Conservation (phyloP, 192 early-diverging fungal genomes). For the Allomyces macrogynus region DNA sequence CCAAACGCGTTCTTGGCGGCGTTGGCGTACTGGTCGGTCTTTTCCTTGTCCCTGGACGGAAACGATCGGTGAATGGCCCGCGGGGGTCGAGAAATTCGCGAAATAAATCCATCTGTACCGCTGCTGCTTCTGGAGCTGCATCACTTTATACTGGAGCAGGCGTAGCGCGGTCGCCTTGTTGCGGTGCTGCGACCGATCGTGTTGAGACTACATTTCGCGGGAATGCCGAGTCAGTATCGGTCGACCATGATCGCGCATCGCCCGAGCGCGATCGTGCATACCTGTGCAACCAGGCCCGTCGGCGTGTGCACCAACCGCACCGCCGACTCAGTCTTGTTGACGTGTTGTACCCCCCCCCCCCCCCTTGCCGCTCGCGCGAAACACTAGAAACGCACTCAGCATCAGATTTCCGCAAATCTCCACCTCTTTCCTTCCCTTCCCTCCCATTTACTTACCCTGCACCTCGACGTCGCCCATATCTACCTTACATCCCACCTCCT, state of each 20-base stretch:
- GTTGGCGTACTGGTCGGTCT: constrained; percentile 11
- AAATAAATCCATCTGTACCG: neutral
- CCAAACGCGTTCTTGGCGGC: constrained; percentile 31
- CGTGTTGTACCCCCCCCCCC: constrained; percentile 41
- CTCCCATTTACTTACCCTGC: no score
- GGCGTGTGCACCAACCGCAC: constrained; percentile 30
- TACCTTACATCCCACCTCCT: constrained; percentile 2
- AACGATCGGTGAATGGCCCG: neutral
- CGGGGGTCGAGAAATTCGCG: no score
- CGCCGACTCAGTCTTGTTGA: constrained; percentile 32
- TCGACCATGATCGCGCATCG: neutral
- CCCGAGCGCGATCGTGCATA: neutral
- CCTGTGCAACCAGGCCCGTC: constrained; percentile 20
- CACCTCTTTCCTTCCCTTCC: no score
- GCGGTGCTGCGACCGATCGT: constrained; percentile 27
- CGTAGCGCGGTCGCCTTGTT: constrained; percentile 27
- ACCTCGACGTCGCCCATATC: constrained; percentile 4
- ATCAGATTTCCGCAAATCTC: no score
- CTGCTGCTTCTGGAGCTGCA: constrained; percentile 12
- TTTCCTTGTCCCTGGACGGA: constrained; percentile 12
- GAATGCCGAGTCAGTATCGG: neutral
- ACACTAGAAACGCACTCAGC: no score
- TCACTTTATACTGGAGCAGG: constrained; percentile 19
- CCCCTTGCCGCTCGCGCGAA: constrained; percentile 17
- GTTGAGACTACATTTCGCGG: constrained; percentile 13